A percentile compares a stretch with the other conserved stretches of the same genome.
Conservation (phyloP, 1,139 yeast species). For the Yamadazyma triangularis region DNA sequence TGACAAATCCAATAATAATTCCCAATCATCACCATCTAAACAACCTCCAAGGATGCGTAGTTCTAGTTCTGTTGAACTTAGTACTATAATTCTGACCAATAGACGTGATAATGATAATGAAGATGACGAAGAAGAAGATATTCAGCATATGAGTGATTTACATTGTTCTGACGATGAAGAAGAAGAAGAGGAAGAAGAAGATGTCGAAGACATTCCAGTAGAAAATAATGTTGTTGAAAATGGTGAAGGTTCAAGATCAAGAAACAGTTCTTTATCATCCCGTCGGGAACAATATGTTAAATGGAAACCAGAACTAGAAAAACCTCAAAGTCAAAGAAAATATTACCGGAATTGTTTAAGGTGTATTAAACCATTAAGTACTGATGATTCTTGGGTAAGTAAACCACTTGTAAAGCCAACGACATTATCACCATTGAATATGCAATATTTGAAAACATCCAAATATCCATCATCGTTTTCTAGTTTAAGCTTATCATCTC, state of each 20-base stretch:
- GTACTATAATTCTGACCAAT: too few relatives aligned
- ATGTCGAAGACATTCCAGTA: conserved; percentile 7
- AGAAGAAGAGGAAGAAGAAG: conserved; percentile 11
- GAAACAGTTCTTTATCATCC: conserved; percentile 5
- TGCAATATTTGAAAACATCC: conserved; percentile 19
- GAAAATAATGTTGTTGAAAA: conserved; percentile 16
- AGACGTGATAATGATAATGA: conserved; percentile 1
- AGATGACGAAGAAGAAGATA: conserved; percentile 20
- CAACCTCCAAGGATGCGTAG: too few relatives aligned
- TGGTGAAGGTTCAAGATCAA: conserved; percentile 13
- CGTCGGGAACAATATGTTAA: conserved; percentile 16
- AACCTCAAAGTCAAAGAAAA: conserved; percentile 37
- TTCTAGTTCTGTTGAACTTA: conserved; percentile 1
- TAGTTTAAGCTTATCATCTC: too few relatives aligned
- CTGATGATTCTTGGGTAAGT: conserved; percentile 54
- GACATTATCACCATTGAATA: conserved; percentile 26
- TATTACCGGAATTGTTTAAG: conserved; percentile 51
- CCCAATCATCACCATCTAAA: too few relatives aligned
- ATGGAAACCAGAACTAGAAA: conserved; percentile 45
- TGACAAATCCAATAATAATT: too few relatives aligned
- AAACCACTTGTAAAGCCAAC: conserved; percentile 44
- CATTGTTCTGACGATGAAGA: conserved; percentile 38
- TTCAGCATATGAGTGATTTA: conserved; percentile 28
- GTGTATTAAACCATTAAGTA: conserved; percentile 51
- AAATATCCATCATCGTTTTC: too few relatives aligned